phyloP scores from a whole-genome alignment of 2,329 filamentous ascomycete species.

The Chrysosporium queenslandicum region DNA sequence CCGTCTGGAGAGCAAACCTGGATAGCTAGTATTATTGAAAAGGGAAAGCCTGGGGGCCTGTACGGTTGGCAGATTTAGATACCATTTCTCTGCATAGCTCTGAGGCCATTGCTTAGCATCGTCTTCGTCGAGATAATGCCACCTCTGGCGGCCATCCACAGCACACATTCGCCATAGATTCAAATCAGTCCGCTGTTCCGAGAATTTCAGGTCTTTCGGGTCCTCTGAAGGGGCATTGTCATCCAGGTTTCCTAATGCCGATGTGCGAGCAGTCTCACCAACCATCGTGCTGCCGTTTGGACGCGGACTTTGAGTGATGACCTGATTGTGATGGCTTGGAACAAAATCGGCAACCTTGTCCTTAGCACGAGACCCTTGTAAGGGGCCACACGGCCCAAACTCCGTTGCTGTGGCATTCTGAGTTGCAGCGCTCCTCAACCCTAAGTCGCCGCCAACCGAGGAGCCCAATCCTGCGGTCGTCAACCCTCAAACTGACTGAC shows the following conservation, averaged over 20 bases:
- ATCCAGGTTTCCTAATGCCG: not conserved
- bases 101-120: constrained; percentile 1
- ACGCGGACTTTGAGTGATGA: too few species aligned
- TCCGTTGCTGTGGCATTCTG: too few species aligned
- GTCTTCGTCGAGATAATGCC: constrained; percentile 11
- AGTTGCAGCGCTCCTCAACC: too few species aligned
- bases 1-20: not conserved
- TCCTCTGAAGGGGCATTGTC: not conserved
- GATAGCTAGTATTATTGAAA: not conserved
- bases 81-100: constrained; percentile 5
- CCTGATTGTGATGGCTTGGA: too few species aligned
- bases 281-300: too few species aligned
- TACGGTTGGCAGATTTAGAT: constrained; percentile 3
- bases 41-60: too few species aligned
- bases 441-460: too few species aligned
- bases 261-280: not conserved
- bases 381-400: too few species aligned
- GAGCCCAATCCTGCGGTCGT: too few species aligned
- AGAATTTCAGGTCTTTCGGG: not conserved
- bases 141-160: constrained; percentile 6
- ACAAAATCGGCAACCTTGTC: too few species aligned
- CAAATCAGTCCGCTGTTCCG: constrained; percentile 20
- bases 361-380: too few species aligned
- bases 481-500: too few species aligned
- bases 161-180: constrained; percentile 14